phyloP scores from a whole-genome alignment of 2,329 filamentous ascomycete species.

The Botrytis galanthina region DNA sequence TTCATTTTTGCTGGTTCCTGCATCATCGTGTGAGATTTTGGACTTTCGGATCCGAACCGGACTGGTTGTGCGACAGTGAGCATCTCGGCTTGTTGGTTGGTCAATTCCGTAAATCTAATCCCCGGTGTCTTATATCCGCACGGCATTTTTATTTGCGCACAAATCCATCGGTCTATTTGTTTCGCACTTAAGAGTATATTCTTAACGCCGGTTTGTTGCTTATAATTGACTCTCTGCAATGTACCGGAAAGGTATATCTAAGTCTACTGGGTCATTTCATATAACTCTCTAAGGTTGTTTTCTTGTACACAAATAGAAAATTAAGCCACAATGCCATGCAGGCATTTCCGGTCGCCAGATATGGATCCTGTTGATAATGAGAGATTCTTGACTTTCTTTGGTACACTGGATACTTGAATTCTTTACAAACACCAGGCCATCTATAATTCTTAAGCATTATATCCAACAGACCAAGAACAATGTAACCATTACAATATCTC shows the following conservation, averaged over 20 bases:
- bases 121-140: neutral
- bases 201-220: neutral
- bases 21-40: neutral
- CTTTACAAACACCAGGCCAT: too few species aligned
- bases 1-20: neutral
- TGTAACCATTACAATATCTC: neutral
- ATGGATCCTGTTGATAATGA: too few species aligned
- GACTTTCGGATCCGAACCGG: conserved; percentile 13
- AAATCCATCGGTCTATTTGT: neutral
- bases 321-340: too few species aligned
- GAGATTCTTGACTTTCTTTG: too few species aligned
- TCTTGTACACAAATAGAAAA: neutral
- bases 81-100: neutral
- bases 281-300: neutral
- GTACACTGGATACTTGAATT: too few species aligned
- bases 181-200: neutral
- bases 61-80: conserved; percentile 5
- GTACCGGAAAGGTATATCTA: neutral
- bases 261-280: neutral
- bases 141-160: neutral
- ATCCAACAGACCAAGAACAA: accelerated
- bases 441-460: neutral
- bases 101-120: neutral
- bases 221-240: neutral
- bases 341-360: neutral